phyloP scores from a whole-genome alignment of 2,329 filamentous ascomycete species.

The Venturia effusa region DNA sequence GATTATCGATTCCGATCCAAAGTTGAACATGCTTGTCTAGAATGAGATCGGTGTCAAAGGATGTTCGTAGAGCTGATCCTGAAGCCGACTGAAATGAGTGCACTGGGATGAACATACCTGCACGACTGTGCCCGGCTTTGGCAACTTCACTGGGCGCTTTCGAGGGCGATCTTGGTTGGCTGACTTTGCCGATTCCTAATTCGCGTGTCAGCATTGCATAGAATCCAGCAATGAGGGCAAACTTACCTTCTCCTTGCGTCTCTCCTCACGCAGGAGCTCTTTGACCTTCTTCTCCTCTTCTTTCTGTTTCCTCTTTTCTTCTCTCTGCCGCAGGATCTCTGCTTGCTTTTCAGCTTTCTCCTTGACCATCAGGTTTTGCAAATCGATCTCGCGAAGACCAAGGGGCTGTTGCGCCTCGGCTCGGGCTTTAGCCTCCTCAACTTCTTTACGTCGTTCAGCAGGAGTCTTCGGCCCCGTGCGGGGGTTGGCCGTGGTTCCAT shows the following conservation, averaged over 20 bases:
- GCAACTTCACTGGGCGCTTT: neutral
- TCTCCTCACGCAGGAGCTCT: neutral
- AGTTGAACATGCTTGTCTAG: neutral
- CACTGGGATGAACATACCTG: neutral
- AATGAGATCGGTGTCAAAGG: too few relatives aligned
- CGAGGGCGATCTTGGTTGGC: neutral
- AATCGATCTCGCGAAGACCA: neutral
- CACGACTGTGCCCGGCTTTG: neutral
- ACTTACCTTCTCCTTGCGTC: neutral
- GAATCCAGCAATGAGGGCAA: neutral
- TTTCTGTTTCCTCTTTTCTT: neutral
- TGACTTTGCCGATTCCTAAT: neutral
- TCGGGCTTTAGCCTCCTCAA: neutral
- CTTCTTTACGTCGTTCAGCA: neutral
- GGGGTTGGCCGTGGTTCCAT: neutral
- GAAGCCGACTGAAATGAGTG: neutral
- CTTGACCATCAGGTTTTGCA: neutral
- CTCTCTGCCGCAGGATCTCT: neutral
- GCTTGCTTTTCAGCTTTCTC: slow-evolving; percentile 2
- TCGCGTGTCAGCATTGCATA: neutral
- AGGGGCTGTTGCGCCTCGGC: neutral
- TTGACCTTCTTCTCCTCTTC: neutral
- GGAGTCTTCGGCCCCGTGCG: neutral
- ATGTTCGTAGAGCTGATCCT: too few relatives aligned
- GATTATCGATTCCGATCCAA: neutral